Base-by-base conservation (phyloP, 768 basidiomycete genomes). In the Omphalotus guepiniiformis region DNA sequence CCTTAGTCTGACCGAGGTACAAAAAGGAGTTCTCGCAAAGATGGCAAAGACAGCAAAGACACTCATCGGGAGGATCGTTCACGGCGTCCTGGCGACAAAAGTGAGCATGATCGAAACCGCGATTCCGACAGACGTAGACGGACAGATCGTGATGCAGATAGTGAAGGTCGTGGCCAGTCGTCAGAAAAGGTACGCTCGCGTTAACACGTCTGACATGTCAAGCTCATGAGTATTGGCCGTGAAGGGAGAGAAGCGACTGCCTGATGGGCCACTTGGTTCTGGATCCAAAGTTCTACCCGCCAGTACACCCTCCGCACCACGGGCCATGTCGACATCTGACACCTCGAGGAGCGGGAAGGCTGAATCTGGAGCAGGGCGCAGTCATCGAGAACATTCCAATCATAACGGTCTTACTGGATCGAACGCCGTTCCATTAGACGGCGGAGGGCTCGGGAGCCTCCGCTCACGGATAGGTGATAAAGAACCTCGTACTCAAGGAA, bases 1-100 rank as follows among this genome's bases (percentile, higher is more conserved):
- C 32, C 32, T 39, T 60, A 89, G 86, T 66, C 79, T 51, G 88
- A 91, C 42, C 79, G 88, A 54, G 74, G 75, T 27, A 76, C 82
- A n/a, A 91, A 91, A 63, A 83, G 88, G n/a, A 78, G 79, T 49
- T 84, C 88, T 48, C 81, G 88, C 40, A 87, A 86, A 59, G n/a
- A n/a, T n/a, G n/a, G n/a, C n/a, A n/a, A n/a, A n/a, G n/a, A n/a
- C n/a, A n/a, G n/a, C n/a, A n/a, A n/a, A n/a, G 87, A 89, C 2
- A 65, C 78, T 25, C 85, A 88, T 57, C 80, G 87, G 40, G 88
- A 90, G 47, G 88, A 90, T 30, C 75, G 87, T 28, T 68, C 32
- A 3, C 27, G 87, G 22, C 79, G 87, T 43, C 70, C 71, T 12
- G 67, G 71, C 11, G 88, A 88, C 36, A 87, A 87, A 60, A 86